Percentiles rank a stretch among this genome's conserved stretches.
Evolutionary conservation across 2,329 filamentous ascomycete species (phyloP).

Genomic region (Talaromyces sp.): DNA sequence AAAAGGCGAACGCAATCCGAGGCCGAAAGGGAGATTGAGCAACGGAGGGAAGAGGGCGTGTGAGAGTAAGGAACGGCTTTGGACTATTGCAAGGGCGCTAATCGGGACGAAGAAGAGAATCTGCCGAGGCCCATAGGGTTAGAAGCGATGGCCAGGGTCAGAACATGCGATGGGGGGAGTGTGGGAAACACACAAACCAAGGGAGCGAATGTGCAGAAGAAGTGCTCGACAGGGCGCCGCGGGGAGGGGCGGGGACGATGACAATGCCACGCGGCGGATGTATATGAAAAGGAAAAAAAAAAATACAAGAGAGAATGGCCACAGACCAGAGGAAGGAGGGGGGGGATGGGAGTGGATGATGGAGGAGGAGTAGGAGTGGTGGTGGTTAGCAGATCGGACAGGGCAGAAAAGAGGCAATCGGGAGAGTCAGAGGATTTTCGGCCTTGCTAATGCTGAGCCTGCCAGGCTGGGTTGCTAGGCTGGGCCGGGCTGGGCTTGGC

Average conservation of each 20-base stretch:
- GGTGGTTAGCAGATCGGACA: not conserved
- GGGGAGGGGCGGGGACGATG: conserved; percentile 10
- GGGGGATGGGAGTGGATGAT: conserved; percentile 8
- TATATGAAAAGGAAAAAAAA: not conserved
- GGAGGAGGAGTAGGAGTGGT: not conserved
- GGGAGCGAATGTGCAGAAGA: not conserved
- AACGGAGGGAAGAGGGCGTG: not conserved
- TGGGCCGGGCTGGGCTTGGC: not conserved
- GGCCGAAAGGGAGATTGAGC: not conserved
- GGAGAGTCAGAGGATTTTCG: not conserved
- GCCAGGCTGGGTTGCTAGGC: not conserved
- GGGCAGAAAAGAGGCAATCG: not conserved
- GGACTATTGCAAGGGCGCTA: not conserved
- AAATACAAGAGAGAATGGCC: not conserved
- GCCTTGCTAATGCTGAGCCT: not conserved
- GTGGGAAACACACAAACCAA: not conserved
- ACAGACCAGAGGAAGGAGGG: conserved; percentile 12
- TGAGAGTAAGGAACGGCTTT: not conserved
- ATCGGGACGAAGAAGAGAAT: not conserved
- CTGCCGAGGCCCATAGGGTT: not conserved
- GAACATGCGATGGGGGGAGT: not conserved
- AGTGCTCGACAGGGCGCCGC: conserved; percentile 1
- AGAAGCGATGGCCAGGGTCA: not conserved
- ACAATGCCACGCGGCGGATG: not conserved
- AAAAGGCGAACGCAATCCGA: not conserved